Percentiles rank a stretch among this genome's conserved stretches.
phyloP scores from a whole-genome alignment of 176 grass and related monocot species.

The Melocanna baccifera region DNA sequence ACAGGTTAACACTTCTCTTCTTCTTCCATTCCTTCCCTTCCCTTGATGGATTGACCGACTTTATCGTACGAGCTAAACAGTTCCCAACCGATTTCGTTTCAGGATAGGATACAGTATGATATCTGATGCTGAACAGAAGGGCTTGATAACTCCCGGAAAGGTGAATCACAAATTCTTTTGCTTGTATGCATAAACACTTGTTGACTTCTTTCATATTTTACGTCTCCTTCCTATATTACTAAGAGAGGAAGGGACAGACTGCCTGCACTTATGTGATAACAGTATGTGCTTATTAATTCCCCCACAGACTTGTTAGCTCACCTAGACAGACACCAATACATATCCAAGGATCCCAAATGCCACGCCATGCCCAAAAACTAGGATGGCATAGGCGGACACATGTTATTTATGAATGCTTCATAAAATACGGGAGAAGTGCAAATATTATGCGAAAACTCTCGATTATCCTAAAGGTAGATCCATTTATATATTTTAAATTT shows the following conservation, averaged over 20 bases:
- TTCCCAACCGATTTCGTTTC: slow-evolving; percentile 19
- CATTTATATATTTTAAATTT: not conserved
- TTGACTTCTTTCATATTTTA: not conserved
- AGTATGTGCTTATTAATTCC: not conserved
- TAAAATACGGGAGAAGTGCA: not conserved
- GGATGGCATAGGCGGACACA: not conserved
- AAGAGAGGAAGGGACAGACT: not conserved
- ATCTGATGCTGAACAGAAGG: slow-evolving; percentile 72
- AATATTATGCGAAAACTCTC: not conserved
- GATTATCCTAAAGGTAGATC: not conserved
- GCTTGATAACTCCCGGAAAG: slow-evolving; percentile 82
- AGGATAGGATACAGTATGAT: slow-evolving; percentile 98
- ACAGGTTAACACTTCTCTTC: slow-evolving; percentile 42
- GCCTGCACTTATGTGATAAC: not conserved
- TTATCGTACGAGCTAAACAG: not conserved
- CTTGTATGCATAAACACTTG: not conserved
- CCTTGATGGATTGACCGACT: not conserved
- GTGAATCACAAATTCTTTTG: slow-evolving; percentile 26
- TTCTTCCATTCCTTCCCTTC: not conserved
- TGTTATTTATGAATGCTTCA: not conserved
- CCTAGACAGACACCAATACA: not conserved
- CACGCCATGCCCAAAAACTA: not conserved
- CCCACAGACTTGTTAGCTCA: not conserved
- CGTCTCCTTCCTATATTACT: not conserved
- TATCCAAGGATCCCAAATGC: not conserved